These are phyloP conservation scores for Castanospermum australe DNA, from an alignment of 306 rosid species.

Conservation along the genomic window DNA sequence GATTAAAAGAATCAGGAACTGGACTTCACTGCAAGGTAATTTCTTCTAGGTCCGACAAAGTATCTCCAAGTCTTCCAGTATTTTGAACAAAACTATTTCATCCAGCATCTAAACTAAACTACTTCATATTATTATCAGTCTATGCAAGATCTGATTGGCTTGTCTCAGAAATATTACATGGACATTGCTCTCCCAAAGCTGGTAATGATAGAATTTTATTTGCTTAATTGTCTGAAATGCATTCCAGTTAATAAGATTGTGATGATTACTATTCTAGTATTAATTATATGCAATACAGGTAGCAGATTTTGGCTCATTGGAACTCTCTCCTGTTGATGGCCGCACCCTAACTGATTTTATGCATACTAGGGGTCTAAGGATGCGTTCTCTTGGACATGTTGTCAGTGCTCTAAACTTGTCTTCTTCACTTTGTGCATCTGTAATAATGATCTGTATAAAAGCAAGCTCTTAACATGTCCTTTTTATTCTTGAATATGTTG, in stretches of 20 bases:
- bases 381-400: constrained; percentile 86
- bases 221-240: constrained; percentile 19
- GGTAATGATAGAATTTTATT: constrained; percentile 48
- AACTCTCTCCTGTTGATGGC: constrained; percentile 91
- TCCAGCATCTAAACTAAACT: constrained; percentile 31
- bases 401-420: constrained; percentile 52
- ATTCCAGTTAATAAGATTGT: constrained; percentile 21
- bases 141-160: constrained; percentile 61
- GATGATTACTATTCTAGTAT: constrained; percentile 34
- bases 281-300: constrained; percentile 55
- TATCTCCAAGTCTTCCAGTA: neutral
- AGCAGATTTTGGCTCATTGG: constrained; percentile 90
- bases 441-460: neutral
- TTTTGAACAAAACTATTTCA: constrained; percentile 29
- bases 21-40: constrained; percentile 88
- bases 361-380: constrained; percentile 87
- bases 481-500: neutral
- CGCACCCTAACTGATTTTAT: constrained; percentile 89
- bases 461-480: neutral
- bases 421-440: neutral
- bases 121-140: constrained; percentile 53
- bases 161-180: constrained; percentile 72
- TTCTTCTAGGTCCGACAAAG: constrained; percentile 20
- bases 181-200: constrained; percentile 89
- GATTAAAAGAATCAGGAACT: constrained; percentile 73